phyloP scores from a whole-genome alignment of 2,329 filamentous ascomycete species.

The Stagonosporopsis rhizophila region DNA sequence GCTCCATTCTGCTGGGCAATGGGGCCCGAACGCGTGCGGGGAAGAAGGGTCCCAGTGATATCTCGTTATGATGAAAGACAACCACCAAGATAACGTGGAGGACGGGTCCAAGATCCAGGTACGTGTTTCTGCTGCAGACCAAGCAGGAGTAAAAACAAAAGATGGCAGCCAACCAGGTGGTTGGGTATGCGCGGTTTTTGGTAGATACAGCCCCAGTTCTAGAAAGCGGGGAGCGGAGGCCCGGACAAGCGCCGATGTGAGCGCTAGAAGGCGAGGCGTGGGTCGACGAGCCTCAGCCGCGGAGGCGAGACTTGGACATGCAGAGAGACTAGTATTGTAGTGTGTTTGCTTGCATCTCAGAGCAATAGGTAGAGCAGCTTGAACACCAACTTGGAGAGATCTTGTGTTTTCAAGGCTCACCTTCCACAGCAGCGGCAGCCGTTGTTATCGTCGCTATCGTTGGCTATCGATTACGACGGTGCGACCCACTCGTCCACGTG shows the following conservation, averaged over 20 bases:
- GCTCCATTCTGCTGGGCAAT: slow-evolving; percentile 39
- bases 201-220: slow-evolving; percentile 22
- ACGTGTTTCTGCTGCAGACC: slow-evolving; percentile 3
- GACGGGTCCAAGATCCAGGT: slow-evolving; percentile 7
- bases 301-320: slow-evolving; percentile 6
- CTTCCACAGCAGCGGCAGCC: slow-evolving; percentile 12
- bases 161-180: slow-evolving; percentile 24
- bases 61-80: slow-evolving; percentile 4
- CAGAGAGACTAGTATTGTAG: slow-evolving; percentile 3
- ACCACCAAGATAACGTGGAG: neutral
- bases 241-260: slow-evolving; percentile 16
- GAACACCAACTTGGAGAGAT: neutral
- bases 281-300: slow-evolving; percentile 14
- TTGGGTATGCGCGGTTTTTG: slow-evolving; percentile 38
- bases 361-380: neutral
- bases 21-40: slow-evolving; percentile 17
- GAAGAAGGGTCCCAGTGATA: slow-evolving; percentile 13
- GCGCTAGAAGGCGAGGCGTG: slow-evolving; percentile 19
- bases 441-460: slow-evolving; percentile 23
- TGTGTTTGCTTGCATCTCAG: neutral
- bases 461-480: slow-evolving; percentile 7
- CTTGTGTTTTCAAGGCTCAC: slow-evolving; percentile 7
- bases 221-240: slow-evolving; percentile 33
- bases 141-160: slow-evolving; percentile 18
- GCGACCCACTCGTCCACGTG: slow-evolving; percentile 26